Percentiles rank a stretch among this genome's conserved stretches.
Evolutionary conservation across 768 basidiomycete species (phyloP).

Genomic region (Nidularia pulvinata): DNA sequence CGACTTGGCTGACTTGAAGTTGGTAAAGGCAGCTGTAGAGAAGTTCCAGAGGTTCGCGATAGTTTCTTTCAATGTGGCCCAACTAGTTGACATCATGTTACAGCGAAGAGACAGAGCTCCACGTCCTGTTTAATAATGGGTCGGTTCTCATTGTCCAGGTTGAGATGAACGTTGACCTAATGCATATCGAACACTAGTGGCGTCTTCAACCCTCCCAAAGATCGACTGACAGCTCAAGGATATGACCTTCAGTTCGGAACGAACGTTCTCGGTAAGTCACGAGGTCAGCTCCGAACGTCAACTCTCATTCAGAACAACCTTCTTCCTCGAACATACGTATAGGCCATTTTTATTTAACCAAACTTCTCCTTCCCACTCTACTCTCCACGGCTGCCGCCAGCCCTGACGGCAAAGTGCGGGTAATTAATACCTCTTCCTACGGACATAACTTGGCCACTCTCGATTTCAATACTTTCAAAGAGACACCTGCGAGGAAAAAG

Average conservation of each 20-base stretch:
- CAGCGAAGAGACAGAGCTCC: not conserved
- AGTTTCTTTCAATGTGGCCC: not conserved
- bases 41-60: not conserved
- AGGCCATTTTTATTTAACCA: not conserved
- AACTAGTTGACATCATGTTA: not conserved
- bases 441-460: not conserved
- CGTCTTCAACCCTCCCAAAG: not conserved
- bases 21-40: not conserved
- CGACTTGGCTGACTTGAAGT: not conserved
- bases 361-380: not conserved
- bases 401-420: not conserved
- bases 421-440: not conserved
- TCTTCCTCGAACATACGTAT: not conserved
- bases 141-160: not conserved
- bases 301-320: not conserved
- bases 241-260: not conserved
- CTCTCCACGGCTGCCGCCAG: not conserved
- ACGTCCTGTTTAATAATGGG: not conserved
- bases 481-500: not conserved
- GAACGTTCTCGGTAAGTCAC: conserved; percentile 1
- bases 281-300: not conserved
- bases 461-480: not conserved
- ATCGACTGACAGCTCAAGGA: conserved; percentile 3
- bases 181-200: not conserved
- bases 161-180: not conserved